Conservation (phyloP, 169 alveolate species). For the Theileria sp. region DNA sequence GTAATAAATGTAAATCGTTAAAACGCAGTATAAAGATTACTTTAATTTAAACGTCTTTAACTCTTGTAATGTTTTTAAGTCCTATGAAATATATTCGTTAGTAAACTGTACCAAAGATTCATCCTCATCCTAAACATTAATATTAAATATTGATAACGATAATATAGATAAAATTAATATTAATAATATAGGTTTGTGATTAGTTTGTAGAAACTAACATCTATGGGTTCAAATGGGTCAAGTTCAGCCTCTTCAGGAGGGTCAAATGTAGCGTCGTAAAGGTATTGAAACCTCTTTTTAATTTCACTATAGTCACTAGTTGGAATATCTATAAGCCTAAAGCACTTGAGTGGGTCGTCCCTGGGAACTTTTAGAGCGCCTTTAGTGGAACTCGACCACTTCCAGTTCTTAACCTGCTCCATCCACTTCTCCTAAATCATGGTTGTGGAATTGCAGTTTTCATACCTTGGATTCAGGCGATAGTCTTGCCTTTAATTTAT, state of each 20-base stretch:
- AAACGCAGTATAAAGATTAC: background rate
- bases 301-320: slow-evolving; percentile 27
- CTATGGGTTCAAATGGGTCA: background rate
- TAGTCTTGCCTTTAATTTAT: slow-evolving; percentile 49
- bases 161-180: no score
- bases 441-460: background rate
- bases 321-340: slow-evolving; percentile 60
- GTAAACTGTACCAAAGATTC: background rate
- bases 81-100: background rate
- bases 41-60: background rate
- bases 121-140: background rate
- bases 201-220: background rate
- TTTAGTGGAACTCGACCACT: slow-evolving; percentile 77
- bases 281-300: slow-evolving; percentile 62
- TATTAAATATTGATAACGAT: background rate
- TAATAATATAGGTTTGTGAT: no score
- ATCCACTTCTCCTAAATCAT: slow-evolving; percentile 63
- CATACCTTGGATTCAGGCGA: slow-evolving; percentile 37
- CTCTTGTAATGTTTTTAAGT: background rate
- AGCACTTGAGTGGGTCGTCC: slow-evolving; percentile 69
- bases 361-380: slow-evolving; percentile 76
- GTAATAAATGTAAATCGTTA: background rate
- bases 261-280: slow-evolving; percentile 65
- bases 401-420: slow-evolving; percentile 77
- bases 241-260: slow-evolving; percentile 41